Base-by-base conservation (phyloP, 129 eudicot genomes). In the Lactuca saligna region DNA sequence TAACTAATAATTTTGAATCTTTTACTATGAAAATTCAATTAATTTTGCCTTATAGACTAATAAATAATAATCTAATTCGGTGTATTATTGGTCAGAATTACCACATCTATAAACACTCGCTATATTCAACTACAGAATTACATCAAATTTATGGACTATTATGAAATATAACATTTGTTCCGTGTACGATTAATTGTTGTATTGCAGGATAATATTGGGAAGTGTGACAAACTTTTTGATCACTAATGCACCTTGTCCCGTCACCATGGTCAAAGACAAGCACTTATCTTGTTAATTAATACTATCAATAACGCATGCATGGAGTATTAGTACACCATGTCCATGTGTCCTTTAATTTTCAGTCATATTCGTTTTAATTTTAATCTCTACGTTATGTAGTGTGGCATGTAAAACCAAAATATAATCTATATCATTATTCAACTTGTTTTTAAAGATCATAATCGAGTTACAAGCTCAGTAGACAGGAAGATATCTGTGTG, bases 191-290 rank as follows among this genome's bases (percentile, higher is more conserved):
- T n/a, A n/a, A n/a, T n/a, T 33, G 59, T 74, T 70, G 37, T 65
- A 65, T 37, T 69, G 75, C 81, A 87, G 95, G 85, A 79, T 87
- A 53, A 77, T 87, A 13, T 17, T 93, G 80, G 98, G 98, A 33
- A 89, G 96, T 59, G 98, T 93, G 54, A 90, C 95, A 1, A 83
- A 81, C 77, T 87, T 84, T 71, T 82, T 93, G 83, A 61, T 89
- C 14, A 57, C 83, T 5, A 71, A 73, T 57, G 95, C 98, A 39
- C 50, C 80, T 34, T 86, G 96, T 80, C 95, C 98, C 2, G 88
- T 93, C 15, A 89, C 96, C 51, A 61, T 93, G 7, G 96, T 93
- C 65, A 93, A 93, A 80, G 94, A 88, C 72, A 85, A 91, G 73
- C 49, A 82, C 41, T 85, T 74, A 85, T 56, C 76, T 12, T 12